Base-by-base conservation (phyloP, 768 basidiomycete genomes). In the Russula vinacea region DNA sequence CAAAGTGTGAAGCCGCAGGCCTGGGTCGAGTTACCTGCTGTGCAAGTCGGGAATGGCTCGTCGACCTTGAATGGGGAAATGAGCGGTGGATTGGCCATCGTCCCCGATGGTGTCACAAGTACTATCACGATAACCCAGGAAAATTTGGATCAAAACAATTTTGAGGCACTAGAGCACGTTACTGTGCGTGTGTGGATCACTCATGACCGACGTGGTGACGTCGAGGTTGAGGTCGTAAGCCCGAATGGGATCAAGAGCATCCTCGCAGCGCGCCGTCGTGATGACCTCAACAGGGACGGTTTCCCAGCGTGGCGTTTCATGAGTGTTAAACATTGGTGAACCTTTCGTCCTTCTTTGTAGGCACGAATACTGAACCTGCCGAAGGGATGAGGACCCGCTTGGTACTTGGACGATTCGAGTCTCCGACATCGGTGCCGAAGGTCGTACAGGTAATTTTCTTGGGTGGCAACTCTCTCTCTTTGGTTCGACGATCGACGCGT, bases 271-370 rank as follows among this genome's bases (percentile, higher is more conserved):
- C 80, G 79, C 62, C 84, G 97, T 66, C 70, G 78, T 39, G 78
- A 79, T 14, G 97, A 99, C 72, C 73, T 73, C 42, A 86, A 82
- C 19, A 73, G 70, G 5, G 81, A 79, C 10, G 96, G 97, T 10
- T 96, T 82, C 73, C 84, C 84, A n/a, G 95, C 92, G 0, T 99
- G 97, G 97, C 88, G 83, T n/a, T 99, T 99, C 74, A 98, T 98
- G 94, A 85, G 86, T 37, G 84, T 98, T 61, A 99, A 99, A 75
- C 97, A 99, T 71, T 99, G 97, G 96, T 95, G 62, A 74, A 85
- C 76, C 44, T 62, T 40, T 68, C 26, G 13, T 62, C 44, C 54
- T 22, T 52, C n/a, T 64, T 40, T 16, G 7, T 29, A 6, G 22
- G 56, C 16, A 59, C 42, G 42, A 40, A 58, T 65, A 13, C 62